A percentile compares a stretch with the other conserved stretches of the same genome.
Evolutionary conservation across 2,329 filamentous ascomycete genomes (phyloP).

Genomic region (Ceratocystis variospora): DNA sequence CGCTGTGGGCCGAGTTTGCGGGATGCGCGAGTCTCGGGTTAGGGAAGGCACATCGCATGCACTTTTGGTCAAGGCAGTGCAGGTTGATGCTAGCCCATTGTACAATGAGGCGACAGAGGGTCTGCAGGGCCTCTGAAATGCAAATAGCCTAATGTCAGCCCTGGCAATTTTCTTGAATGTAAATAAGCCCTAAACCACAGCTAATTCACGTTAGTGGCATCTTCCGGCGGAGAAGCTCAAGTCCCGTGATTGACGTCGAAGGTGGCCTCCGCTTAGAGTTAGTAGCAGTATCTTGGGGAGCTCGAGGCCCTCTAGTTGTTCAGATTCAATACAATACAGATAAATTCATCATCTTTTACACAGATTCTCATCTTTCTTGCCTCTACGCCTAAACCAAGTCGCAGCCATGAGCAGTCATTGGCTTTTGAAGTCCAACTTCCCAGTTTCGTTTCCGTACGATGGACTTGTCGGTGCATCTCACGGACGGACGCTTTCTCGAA

Average conservation of each 20-base stretch:
- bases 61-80: conserved; percentile 36
- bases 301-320: too few relatives aligned
- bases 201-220: too few relatives aligned
- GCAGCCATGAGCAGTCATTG: conserved; percentile 22
- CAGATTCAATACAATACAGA: too few relatives aligned
- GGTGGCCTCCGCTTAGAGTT: too few relatives aligned
- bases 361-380: background rate
- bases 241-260: too few relatives aligned
- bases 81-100: conserved; percentile 16
- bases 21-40: conserved; percentile 32
- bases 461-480: background rate
- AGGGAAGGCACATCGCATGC: conserved; percentile 41
- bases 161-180: too few relatives aligned
- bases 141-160: too few relatives aligned
- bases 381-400: too few relatives aligned
- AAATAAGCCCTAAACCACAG: too few relatives aligned
- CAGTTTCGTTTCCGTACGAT: conserved; percentile 29
- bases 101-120: conserved; percentile 12
- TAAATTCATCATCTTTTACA: background rate
- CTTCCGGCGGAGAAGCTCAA: too few relatives aligned
- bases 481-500: conserved; percentile 25
- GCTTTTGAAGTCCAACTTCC: conserved; percentile 29
- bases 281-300: too few relatives aligned
- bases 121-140: background rate
- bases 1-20: conserved; percentile 31